Base-by-base conservation (phyloP, 805 yeast genomes). In the Kazachstania taianensis region DNA sequence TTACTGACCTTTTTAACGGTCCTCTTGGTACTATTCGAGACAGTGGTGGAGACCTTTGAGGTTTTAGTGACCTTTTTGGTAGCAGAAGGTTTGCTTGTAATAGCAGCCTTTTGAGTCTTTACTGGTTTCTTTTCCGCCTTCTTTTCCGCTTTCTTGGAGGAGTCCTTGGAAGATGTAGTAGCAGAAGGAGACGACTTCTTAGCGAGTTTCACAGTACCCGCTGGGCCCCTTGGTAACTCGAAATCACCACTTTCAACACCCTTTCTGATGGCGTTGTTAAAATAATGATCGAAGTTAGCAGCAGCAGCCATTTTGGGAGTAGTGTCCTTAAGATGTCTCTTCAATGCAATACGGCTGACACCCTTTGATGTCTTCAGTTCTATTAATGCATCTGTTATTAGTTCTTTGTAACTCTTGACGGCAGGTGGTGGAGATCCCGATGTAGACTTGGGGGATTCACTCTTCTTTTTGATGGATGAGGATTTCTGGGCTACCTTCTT, bases 151-250 rank as follows among this genome's bases (percentile, higher is more conserved):
- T 56, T 56, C 41, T 50, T 57, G 16, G 53, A 41, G 13, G 41
- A 42, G 35, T 43, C 42, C 25, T 48, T 43, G 14, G 50, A 19
- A 17, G 47, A 48, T 15, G 36, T 25, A 13, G 33, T 28, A 7
- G 34, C n/a, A 12, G 35, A 9, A 16, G 37, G 27, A 9, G 8
- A 9, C 36, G 22, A 40, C 28, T 37, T 49, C 51, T 53, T 56
- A 24, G 45, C 48, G 42, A 80, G 59, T 62, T 83, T 82, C 45
- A 83, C 73, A 32, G 94, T 83, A 33, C 94, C 94, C 9, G 94
- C 77, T 9, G 94, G 79, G 29, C 94, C 94, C 66, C 83, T 84
- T 60, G 94, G 94, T 61, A 80, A 92, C 33, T 70, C 58, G 46
- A 84, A 81, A 33, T 73, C 79, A 30, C 81, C 87, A n/a, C 72